Conservation (phyloP, 2,329 filamentous ascomycete genomes). For the Paraphaeosphaeria sporulosa region DNA sequence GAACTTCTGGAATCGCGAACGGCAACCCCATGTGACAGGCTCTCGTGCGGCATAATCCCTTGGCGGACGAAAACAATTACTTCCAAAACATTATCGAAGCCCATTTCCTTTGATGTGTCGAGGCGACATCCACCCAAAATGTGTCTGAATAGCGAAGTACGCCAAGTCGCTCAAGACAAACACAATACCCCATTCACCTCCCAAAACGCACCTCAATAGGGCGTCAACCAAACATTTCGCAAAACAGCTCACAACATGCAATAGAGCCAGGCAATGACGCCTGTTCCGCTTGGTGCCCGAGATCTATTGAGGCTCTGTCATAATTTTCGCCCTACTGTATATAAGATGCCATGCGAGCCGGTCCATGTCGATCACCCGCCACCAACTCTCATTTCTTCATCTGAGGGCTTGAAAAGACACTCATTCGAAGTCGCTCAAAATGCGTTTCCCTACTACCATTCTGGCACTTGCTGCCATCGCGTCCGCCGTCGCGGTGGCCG, state of each 20-base stretch:
- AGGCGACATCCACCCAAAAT: background rate
- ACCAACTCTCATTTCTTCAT: background rate
- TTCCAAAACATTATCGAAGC: background rate
- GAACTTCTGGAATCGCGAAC: background rate
- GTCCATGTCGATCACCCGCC: background rate
- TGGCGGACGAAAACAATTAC: background rate
- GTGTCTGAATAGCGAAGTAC: background rate
- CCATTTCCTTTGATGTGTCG: background rate
- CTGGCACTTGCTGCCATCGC: background rate
- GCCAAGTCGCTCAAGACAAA: background rate
- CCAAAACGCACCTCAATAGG: background rate
- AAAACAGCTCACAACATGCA: background rate
- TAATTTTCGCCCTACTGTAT: background rate
- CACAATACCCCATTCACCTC: background rate
- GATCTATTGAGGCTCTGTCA: background rate
- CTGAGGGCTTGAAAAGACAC: background rate
- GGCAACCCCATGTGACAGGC: background rate
- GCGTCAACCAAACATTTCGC: background rate
- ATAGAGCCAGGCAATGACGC: background rate
- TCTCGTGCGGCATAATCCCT: background rate
- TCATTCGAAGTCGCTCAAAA: background rate
- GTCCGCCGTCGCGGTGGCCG: conserved; percentile 1
- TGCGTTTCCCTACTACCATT: conserved; percentile 2
- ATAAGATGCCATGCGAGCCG: background rate
- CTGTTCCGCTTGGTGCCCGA: background rate